Evolutionary conservation across 164 flowering plant genomes (phyloP).

Genomic region (Stephania yunnanensis): DNA sequence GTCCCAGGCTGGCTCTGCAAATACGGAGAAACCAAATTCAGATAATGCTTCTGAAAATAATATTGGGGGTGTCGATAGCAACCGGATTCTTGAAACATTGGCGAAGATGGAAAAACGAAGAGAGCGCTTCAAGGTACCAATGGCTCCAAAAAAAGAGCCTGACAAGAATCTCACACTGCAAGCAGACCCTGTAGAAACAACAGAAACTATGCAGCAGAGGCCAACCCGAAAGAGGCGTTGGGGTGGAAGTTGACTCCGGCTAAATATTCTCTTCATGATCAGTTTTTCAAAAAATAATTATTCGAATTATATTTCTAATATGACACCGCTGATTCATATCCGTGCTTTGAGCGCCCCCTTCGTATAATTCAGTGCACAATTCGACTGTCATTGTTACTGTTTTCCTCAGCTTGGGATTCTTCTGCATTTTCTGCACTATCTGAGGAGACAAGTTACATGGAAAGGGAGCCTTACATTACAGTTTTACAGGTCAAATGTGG

Average conservation of each 20-base stretch:
- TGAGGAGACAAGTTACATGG: neutral
- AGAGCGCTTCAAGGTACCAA: slow-evolving; percentile 64
- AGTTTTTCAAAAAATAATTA: neutral
- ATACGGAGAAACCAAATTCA: slow-evolving; percentile 2
- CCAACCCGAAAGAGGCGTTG: slow-evolving; percentile 62
- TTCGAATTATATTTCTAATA: neutral
- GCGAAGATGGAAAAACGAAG: slow-evolving; percentile 70
- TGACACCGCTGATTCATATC: neutral
- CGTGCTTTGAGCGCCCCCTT: neutral
- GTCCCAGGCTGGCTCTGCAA: slow-evolving; percentile 5
- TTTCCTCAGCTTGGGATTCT: neutral
- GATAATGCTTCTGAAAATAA: slow-evolving; percentile 18
- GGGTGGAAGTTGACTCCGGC: slow-evolving; percentile 32
- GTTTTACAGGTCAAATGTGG: no score
- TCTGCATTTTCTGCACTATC: neutral
- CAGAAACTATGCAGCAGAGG: slow-evolving; percentile 35
- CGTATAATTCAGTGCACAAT: neutral
- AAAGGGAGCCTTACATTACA: no score
- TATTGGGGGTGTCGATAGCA: slow-evolving; percentile 23
- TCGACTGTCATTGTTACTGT: neutral
- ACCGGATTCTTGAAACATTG: slow-evolving; percentile 43
- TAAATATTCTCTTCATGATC: neutral
- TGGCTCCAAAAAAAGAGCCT: slow-evolving; percentile 26
- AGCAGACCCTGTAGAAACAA: slow-evolving; percentile 15
- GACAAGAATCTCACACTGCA: slow-evolving; percentile 21